Percentiles rank a stretch among this genome's conserved stretches.
These are phyloP conservation scores for Oenanthe javanica DNA, from an alignment of 140 eudicot species.

Conservation along the genomic window DNA sequence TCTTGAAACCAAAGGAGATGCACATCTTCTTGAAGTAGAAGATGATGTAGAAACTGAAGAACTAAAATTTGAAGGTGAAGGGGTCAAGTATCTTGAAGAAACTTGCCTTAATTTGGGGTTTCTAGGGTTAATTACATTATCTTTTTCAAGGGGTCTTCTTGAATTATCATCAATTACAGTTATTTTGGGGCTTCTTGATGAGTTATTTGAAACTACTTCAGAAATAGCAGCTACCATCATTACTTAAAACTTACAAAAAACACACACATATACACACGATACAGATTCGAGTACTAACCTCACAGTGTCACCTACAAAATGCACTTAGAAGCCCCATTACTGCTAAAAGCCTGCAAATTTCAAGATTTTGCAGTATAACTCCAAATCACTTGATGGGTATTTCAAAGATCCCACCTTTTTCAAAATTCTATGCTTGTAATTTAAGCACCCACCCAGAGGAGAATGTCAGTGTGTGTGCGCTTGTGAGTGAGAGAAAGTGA, in stretches of 20 bases:
- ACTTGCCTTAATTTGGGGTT: constrained; percentile 74
- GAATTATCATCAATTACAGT: constrained; percentile 21
- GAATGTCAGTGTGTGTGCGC: constrained; percentile 18
- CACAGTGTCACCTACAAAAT: constrained; percentile 33
- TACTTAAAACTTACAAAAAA: neutral
- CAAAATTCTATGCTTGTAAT: constrained; percentile 4
- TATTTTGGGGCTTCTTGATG: constrained; percentile 22
- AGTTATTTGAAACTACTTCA: constrained; percentile 35
- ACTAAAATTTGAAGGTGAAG: constrained; percentile 65
- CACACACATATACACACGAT: constrained; percentile 6
- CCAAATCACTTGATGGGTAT: constrained; percentile 21
- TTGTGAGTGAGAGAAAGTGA: constrained; percentile 26
- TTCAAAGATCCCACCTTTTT: constrained; percentile 25
- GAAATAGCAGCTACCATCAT: constrained; percentile 74
- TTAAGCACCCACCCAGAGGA: neutral
- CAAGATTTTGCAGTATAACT: constrained; percentile 22
- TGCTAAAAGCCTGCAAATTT: constrained; percentile 23
- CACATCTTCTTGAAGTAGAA: constrained; percentile 42
- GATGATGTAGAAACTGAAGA: constrained; percentile 40
- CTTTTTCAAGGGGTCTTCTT: constrained; percentile 64
- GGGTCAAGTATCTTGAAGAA: constrained; percentile 70
- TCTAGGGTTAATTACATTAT: constrained; percentile 33
- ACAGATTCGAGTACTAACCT: constrained; percentile 22
- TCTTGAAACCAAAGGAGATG: constrained; percentile 65
- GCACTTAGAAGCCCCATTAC: constrained; percentile 16